Evolutionary conservation across 768 basidiomycete species (phyloP).

Genomic region (Cubamyces lactineus): DNA sequence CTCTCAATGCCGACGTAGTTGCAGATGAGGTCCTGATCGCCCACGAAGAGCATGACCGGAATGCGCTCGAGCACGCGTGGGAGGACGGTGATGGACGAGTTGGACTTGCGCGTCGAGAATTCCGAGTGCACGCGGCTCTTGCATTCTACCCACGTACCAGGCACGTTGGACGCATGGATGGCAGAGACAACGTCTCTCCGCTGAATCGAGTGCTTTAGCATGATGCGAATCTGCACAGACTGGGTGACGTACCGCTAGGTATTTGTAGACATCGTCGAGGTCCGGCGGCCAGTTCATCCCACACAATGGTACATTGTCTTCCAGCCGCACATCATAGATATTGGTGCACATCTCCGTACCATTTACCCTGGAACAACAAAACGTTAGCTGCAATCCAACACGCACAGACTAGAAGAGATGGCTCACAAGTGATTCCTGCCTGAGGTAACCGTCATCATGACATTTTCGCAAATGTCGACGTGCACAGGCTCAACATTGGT

Average conservation of each 20-base stretch:
- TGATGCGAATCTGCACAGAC: not conserved
- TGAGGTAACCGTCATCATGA: slow-evolving; percentile 52
- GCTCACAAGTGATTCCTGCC: slow-evolving; percentile 34
- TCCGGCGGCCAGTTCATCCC: slow-evolving; percentile 99
- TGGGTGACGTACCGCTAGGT: slow-evolving; percentile 69
- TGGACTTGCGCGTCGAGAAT: slow-evolving; percentile 57
- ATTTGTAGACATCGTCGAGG: slow-evolving; percentile 70
- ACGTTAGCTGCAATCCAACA: not conserved
- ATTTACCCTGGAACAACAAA: slow-evolving; percentile 56
- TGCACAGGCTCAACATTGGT: slow-evolving; percentile 55
- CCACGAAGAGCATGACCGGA: slow-evolving; percentile 88
- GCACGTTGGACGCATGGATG: slow-evolving; percentile 77
- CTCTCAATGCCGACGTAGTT: slow-evolving; percentile 91
- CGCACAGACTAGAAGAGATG: slow-evolving; percentile 39
- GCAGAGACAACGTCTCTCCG: slow-evolving; percentile 79
- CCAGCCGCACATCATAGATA: slow-evolving; percentile 92
- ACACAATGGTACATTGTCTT: slow-evolving; percentile 84
- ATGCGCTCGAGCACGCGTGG: slow-evolving; percentile 80
- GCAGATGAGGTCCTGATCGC: slow-evolving; percentile 96
- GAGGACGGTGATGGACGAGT: slow-evolving; percentile 75
- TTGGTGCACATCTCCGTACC: slow-evolving; percentile 83
- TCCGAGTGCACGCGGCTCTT: slow-evolving; percentile 62
- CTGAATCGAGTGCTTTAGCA: slow-evolving; percentile 42
- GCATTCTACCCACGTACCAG: slow-evolving; percentile 90
- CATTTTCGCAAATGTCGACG: slow-evolving; percentile 57